A percentile compares a stretch with the other conserved stretches of the same genome.
Evolutionary conservation across 2,329 filamentous ascomycete genomes (phyloP).

Genomic region (Rhinocladiella similis): DNA sequence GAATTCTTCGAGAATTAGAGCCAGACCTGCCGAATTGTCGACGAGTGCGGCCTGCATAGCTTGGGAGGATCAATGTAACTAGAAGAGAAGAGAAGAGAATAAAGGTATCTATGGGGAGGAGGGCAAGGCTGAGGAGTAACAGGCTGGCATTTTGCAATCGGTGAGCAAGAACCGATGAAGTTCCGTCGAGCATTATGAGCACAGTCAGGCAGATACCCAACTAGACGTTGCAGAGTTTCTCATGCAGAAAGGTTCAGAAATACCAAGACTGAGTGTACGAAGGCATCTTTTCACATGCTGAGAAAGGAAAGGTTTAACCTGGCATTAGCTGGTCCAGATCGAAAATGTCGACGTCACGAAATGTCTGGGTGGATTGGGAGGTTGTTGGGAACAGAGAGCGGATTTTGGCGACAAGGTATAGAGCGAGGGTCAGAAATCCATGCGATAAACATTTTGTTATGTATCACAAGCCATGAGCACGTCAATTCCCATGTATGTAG

Average conservation of each 20-base stretch:
- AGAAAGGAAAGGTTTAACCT: neutral
- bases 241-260: neutral
- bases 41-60: constrained; percentile 29
- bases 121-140: constrained; percentile 39
- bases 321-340: neutral
- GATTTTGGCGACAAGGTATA: no score
- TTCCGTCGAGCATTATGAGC: constrained; percentile 36
- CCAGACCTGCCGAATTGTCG: constrained; percentile 34
- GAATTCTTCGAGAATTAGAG: constrained; percentile 55
- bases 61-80: constrained; percentile 32
- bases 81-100: constrained; percentile 43
- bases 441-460: no score
- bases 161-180: constrained; percentile 41
- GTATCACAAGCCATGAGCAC: no score
- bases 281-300: neutral
- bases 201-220: constrained; percentile 10
- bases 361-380: neutral
- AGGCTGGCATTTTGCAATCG: constrained; percentile 50
- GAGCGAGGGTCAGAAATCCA: no score
- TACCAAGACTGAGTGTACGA: no score
- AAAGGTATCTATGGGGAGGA: constrained; percentile 53
- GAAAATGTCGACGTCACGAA: constrained; percentile 15
- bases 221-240: neutral
- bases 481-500: no score
- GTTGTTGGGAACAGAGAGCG: no score